These are phyloP conservation scores for Kodamaea anthophila DNA, from an alignment of 1,139 yeast species.

Conservation along the genomic window DNA sequence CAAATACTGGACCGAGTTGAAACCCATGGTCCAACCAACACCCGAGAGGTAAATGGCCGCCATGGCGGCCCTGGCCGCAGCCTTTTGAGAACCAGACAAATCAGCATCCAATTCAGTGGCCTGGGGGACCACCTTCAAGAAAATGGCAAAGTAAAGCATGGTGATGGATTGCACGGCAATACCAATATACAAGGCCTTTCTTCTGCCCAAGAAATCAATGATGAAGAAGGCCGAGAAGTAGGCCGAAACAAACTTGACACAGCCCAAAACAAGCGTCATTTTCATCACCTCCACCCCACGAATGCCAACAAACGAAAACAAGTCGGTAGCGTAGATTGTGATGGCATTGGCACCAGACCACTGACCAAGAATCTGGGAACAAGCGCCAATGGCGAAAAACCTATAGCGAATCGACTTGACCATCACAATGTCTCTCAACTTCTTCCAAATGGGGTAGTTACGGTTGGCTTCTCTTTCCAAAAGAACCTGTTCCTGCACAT, in stretches of 20 bases:
- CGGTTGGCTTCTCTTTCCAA: conserved; percentile 32
- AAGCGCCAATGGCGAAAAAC: conserved; percentile 37
- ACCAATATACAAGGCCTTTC: conserved; percentile 29
- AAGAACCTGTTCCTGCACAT: conserved; percentile 42
- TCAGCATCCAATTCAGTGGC: conserved; percentile 11
- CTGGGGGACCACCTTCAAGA: conserved; percentile 17
- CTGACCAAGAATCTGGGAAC: conserved; percentile 50
- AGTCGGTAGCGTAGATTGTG: conserved; percentile 39
- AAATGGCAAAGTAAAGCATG: conserved; percentile 17
- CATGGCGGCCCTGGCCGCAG: conserved; percentile 16
- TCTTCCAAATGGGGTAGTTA: conserved; percentile 10
- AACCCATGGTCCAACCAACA: conserved; percentile 22
- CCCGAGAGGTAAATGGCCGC: conserved; percentile 19
- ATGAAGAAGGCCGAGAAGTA: conserved; percentile 37
- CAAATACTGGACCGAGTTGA: conserved; percentile 19
- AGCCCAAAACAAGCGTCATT: conserved; percentile 44
- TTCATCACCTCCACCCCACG: conserved; percentile 28
- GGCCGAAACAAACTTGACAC: conserved; percentile 40
- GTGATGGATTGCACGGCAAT: conserved; percentile 14
- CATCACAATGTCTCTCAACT: conserved; percentile 28
- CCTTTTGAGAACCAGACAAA: conserved; percentile 12
- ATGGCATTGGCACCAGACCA: conserved; percentile 59
- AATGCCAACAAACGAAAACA: conserved; percentile 47
- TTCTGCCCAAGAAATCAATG: conserved; percentile 44
- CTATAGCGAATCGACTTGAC: conserved; percentile 38